Percentiles rank a stretch among this genome's conserved stretches.
Evolutionary conservation across 768 basidiomycete species (phyloP).

Genomic region (Boletus subparvulus): DNA sequence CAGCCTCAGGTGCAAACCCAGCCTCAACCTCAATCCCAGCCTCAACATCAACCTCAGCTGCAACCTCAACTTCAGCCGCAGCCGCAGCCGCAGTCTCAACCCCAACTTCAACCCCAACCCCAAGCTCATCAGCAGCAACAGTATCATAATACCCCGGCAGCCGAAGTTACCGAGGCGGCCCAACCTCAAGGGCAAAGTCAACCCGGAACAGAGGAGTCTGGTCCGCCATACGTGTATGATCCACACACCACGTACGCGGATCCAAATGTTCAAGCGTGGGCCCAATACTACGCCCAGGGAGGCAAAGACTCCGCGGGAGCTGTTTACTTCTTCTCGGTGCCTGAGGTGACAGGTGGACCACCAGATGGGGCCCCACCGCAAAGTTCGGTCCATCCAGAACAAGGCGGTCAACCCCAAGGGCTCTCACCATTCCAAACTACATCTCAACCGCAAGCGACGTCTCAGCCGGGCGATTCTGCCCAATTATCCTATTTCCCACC

Average conservation of each 20-base stretch:
- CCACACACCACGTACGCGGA: slow-evolving; percentile 70
- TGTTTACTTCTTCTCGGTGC: slow-evolving; percentile 79
- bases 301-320: slow-evolving; percentile 71
- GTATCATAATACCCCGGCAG: slow-evolving; percentile 10
- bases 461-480: slow-evolving; percentile 12
- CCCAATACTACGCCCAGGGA: slow-evolving; percentile 79
- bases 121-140: slow-evolving; percentile 32
- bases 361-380: slow-evolving; percentile 12
- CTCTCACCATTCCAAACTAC: slow-evolving; percentile 15
- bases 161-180: slow-evolving; percentile 6
- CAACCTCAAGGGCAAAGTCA: slow-evolving; percentile 18
- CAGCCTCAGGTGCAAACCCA: slow-evolving; percentile 37
- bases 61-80: slow-evolving; percentile 16
- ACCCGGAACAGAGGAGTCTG: slow-evolving; percentile 25
- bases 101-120: slow-evolving; percentile 32
- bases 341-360: slow-evolving; percentile 59
- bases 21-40: slow-evolving; percentile 29
- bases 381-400: slow-evolving; percentile 5
- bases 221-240: slow-evolving; percentile 58
- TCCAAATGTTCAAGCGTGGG: slow-evolving; percentile 84
- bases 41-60: not conserved
- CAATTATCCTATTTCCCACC: slow-evolving; percentile 17
- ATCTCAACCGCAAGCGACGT: slow-evolving; percentile 16
- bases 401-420: slow-evolving; percentile 10
- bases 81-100: slow-evolving; percentile 37